phyloP scores from a whole-genome alignment of 78 protist species.

The Protostelium mycophagum region DNA sequence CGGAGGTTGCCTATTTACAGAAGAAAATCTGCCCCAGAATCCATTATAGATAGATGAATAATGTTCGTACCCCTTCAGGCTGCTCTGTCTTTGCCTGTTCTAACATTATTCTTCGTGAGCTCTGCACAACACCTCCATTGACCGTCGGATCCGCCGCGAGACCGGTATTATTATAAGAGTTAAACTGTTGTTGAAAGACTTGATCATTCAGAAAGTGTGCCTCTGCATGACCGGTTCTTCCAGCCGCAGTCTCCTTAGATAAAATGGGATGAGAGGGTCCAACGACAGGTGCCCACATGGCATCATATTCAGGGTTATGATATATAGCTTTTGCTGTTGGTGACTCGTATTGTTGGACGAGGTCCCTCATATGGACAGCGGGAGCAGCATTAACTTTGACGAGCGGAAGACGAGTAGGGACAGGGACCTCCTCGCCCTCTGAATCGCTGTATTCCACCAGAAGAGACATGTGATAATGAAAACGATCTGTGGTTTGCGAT shows the following conservation, averaged over 20 bases:
- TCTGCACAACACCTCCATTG: conserved; percentile 1
- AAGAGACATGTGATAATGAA: too few species aligned
- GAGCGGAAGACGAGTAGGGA: background rate
- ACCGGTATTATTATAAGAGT: conserved; percentile 13
- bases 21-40: too few species aligned
- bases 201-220: conserved; percentile 18
- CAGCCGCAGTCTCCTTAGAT: background rate
- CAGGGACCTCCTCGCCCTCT: background rate
- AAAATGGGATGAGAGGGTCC: conserved; percentile 8
- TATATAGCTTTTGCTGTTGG: background rate
- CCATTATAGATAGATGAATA: too few species aligned
- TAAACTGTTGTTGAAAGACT: conserved; percentile 29
- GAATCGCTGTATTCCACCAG: background rate
- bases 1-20: too few species aligned
- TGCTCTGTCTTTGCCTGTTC: background rate
- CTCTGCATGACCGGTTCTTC: conserved; percentile 26
- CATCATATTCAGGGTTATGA: conserved; percentile 6
- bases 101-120: background rate
- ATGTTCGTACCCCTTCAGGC: background rate
- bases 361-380: background rate
- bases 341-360: background rate
- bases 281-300: conserved; percentile 3
- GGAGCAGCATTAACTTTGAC: background rate
- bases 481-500: too few species aligned
- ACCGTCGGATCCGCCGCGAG: conserved; percentile 12